Base-by-base conservation (phyloP, 2,329 filamentous ascomycete species). In the Samsoniella hepiali region DNA sequence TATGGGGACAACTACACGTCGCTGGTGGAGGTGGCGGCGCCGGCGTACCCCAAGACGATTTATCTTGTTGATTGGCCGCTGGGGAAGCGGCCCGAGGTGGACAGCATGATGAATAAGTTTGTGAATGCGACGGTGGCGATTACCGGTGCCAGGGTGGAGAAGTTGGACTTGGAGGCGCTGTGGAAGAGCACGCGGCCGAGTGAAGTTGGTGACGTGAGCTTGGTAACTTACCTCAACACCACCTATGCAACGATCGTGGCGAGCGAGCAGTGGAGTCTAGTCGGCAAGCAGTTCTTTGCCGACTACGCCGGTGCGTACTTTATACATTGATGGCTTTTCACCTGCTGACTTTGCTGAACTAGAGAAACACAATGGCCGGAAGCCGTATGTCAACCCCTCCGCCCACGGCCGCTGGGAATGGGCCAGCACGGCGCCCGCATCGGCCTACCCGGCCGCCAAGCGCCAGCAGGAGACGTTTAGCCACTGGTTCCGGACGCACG, bases 381-480 rank as follows among this genome's bases (percentile, higher is more conserved):
- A 50, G 42, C 63, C 63, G 3, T 64, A 34, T 36, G 51, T 64
- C 29, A 64, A 64, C 51, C 63, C 63, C 3, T 64, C 63, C 17
- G 42, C 58, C 36, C n/a, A 17, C 22, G 11, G 17, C 34, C 57
- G 63, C 32, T 64, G 63, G 63, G 15, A 27, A 1, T 61, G 34
- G 45, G 58, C 49, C 29, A 51, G 49, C 40, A 53, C 50, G 29
- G n/a, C 38, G 42, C 45, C 63, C 3, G 40, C 55, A 7, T 50
- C 40, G 2, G 57, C 58, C 32, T 53, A 61, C 47, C 66, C 67
- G 5, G 65, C 68, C n/a, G 74, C 74, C 10, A 47, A 69, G 32
- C 63, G 59, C 3, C 74, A 75, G 62, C 75, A 73, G 65, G 75
- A 72, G 8, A 62, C 72, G 22, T 73, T 75, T 63, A 68, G 68